phyloP scores from a whole-genome alignment of 225 moss, liverwort and hornwort species.

The Pseudoscleropodium purum region DNA sequence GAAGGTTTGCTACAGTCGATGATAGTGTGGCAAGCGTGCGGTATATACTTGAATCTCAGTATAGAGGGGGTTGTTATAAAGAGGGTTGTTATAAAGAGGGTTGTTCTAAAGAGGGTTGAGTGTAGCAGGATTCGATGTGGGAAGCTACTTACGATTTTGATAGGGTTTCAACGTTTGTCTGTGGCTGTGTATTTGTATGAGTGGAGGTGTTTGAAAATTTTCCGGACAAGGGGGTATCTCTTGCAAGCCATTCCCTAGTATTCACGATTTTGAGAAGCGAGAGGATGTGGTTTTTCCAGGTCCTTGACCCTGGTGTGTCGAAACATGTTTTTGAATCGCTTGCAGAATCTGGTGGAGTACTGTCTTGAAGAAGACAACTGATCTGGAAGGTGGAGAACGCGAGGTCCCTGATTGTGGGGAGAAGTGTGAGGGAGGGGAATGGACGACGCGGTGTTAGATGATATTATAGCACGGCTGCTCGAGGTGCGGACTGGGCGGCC shows the following conservation, averaged over 20 bases:
- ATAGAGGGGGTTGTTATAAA: not conserved
- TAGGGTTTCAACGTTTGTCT: not conserved
- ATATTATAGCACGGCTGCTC: constrained; percentile 87
- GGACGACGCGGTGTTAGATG: constrained; percentile 80
- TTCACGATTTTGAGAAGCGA: not conserved
- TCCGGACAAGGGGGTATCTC: not conserved
- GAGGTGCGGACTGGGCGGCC: constrained; percentile 82
- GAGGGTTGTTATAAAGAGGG: not conserved
- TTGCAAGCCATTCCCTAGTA: not conserved
- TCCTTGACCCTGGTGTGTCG: not conserved
- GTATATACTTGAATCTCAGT: not conserved
- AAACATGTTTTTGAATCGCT: not conserved
- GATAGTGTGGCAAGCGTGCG: not conserved
- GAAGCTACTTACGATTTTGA: not conserved
- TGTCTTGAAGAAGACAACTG: not conserved
- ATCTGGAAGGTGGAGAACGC: constrained; percentile 8
- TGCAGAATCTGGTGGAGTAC: constrained; percentile 4
- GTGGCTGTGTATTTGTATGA: not conserved
- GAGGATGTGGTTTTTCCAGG: not conserved
- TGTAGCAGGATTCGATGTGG: not conserved
- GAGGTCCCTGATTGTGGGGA: constrained; percentile 23
- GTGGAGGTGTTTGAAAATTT: not conserved
- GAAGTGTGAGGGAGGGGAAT: constrained; percentile 53
- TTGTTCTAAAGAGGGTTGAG: not conserved
- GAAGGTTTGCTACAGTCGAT: not conserved